Percentiles rank a stretch among this genome's conserved stretches.
Conservation (phyloP, 83 land plant genomes). For the Diphasiastrum complanatum region DNA sequence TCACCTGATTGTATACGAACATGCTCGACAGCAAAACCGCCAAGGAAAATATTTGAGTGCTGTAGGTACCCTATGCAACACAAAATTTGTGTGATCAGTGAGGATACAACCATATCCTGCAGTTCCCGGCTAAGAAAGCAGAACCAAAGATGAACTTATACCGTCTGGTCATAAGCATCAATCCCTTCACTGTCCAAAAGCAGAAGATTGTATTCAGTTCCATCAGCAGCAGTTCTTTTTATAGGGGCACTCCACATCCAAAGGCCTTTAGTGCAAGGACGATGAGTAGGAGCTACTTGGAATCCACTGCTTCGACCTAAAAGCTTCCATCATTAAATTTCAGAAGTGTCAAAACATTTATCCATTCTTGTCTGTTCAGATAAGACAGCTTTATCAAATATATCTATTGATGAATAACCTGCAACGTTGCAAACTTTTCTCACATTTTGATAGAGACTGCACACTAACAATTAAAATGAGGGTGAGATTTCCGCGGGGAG, state of each 20-base stretch:
- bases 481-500: too few species aligned
- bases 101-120: not conserved
- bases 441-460: too few species aligned
- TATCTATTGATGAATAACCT: too few species aligned
- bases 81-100: not conserved
- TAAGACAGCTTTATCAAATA: too few species aligned
- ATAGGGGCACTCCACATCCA: slow-evolving; percentile 97
- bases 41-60: slow-evolving; percentile 87
- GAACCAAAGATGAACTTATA: slow-evolving; percentile 9
- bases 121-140: not conserved
- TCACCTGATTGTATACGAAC: slow-evolving; percentile 92
- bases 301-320: slow-evolving; percentile 89
- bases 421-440: too few species aligned
- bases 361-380: too few species aligned
- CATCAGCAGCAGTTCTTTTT: slow-evolving; percentile 77
- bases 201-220: slow-evolving; percentile 81
- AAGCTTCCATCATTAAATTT: slow-evolving; percentile 33
- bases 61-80: slow-evolving; percentile 74
- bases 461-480: too few species aligned
- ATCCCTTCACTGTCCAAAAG: slow-evolving; percentile 91
- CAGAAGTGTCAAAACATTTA: too few species aligned
- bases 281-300: slow-evolving; percentile 91
- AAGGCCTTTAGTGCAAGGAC: slow-evolving; percentile 92
- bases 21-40: slow-evolving; percentile 96
- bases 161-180: slow-evolving; percentile 99